phyloP scores from a whole-genome alignment of 495 filamentous ascomycete species.

The Annulohypoxylon stygium region DNA sequence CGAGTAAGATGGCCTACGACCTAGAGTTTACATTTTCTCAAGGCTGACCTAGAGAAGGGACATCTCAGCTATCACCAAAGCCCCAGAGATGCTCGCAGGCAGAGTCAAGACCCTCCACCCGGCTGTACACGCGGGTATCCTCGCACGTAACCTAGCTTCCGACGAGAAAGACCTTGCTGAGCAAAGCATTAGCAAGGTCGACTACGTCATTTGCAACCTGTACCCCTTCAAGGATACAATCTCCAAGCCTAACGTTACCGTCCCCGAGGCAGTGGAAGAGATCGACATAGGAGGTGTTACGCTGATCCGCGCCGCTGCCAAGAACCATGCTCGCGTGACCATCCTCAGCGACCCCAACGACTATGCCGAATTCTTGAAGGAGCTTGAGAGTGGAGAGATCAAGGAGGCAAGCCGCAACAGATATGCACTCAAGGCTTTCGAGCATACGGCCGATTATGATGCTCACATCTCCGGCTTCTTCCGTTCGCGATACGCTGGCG shows the following conservation, averaged over 20 bases:
- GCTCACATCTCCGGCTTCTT: constrained; percentile 95
- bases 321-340: constrained; percentile 95
- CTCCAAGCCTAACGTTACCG: constrained; percentile 94
- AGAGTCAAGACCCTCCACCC: constrained; percentile 98
- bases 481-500: constrained; percentile 92
- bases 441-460: constrained; percentile 99
- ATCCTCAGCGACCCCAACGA: constrained; percentile 94
- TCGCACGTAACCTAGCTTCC: constrained; percentile 89
- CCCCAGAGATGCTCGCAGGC: constrained; percentile 97
- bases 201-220: constrained; percentile 98
- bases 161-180: constrained; percentile 97
- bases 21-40: constrained; percentile 10
- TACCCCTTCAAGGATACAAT: constrained; percentile 99
- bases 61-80: constrained; percentile 95
- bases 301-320: constrained; percentile 93
- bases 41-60: constrained; percentile 69
- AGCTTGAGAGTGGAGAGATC: constrained; percentile 88
- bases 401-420: constrained; percentile 82
- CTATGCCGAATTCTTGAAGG: constrained; percentile 92
- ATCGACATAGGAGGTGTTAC: constrained; percentile 99
- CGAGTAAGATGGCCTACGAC: constrained; percentile 70
- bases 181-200: constrained; percentile 97
- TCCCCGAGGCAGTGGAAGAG: constrained; percentile 96
- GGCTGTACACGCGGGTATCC: constrained; percentile 91
- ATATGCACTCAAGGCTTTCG: constrained; percentile 96